phyloP scores from a whole-genome alignment of 306 rosid species.

The Cucurbita ficifolia region DNA sequence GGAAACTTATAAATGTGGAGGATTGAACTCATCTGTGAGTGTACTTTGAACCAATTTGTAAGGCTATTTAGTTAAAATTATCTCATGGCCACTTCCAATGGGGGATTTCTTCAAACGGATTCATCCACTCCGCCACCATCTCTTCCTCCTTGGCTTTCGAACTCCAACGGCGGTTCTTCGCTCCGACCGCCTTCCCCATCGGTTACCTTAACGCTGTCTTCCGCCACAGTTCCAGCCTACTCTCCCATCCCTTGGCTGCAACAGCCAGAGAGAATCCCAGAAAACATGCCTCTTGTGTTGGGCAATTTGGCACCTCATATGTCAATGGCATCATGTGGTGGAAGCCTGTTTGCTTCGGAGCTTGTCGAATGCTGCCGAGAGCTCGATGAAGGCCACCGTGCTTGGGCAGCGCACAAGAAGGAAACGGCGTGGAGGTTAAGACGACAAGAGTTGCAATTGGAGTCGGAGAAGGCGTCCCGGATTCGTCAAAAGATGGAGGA shows the following conservation, averaged over 20 bases:
- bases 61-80: slow-evolving; percentile 28
- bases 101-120: slow-evolving; percentile 48
- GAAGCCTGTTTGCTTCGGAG: slow-evolving; percentile 48
- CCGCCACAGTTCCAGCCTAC: slow-evolving; percentile 53
- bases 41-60: slow-evolving; percentile 30
- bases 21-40: background rate
- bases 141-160: slow-evolving; percentile 90
- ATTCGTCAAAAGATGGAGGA: slow-evolving; percentile 77
- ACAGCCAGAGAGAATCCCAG: slow-evolving; percentile 62
- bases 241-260: slow-evolving; percentile 68
- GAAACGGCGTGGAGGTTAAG: slow-evolving; percentile 79
- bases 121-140: slow-evolving; percentile 32
- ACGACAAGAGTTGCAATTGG: slow-evolving; percentile 79
- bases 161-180: slow-evolving; percentile 30
- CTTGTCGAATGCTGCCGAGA: slow-evolving; percentile 72
- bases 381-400: slow-evolving; percentile 75
- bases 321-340: slow-evolving; percentile 35
- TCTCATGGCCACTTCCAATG: slow-evolving; percentile 70
- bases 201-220: slow-evolving; percentile 66
- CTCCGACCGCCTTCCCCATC: slow-evolving; percentile 73
- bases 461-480: slow-evolving; percentile 66
- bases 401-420: slow-evolving; percentile 75
- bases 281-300: slow-evolving; percentile 31
- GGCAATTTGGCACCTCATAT: slow-evolving; percentile 41
- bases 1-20: background rate